A percentile compares a stretch with the other conserved stretches of the same genome.
Conservation (phyloP, 306 rosid species). For the Corylus heterophylla region DNA sequence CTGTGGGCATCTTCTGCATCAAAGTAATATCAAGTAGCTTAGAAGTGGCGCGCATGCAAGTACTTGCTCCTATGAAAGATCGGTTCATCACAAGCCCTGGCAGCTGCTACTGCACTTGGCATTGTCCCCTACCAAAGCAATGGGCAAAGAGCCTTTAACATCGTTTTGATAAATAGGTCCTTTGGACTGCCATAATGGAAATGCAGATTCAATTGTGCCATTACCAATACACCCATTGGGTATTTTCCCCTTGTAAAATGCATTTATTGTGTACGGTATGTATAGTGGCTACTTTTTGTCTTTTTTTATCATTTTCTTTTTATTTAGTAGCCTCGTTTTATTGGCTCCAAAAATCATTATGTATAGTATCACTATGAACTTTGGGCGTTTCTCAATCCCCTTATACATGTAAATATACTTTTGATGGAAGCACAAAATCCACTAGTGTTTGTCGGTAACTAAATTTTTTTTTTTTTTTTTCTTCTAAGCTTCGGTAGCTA, state of each 20-base stretch:
- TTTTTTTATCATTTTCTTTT: background rate
- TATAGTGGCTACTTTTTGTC: background rate
- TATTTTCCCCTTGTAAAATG: background rate
- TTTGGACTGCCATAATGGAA: background rate
- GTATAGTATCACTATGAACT: background rate
- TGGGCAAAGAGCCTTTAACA: background rate
- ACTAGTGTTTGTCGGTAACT: no score
- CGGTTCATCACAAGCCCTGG: background rate
- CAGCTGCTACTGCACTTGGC: background rate
- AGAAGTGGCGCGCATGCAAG: background rate
- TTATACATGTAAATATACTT: background rate
- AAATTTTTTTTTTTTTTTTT: no score
- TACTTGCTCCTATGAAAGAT: conserved; percentile 1
- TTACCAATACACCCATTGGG: background rate
- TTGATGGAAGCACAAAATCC: background rate
- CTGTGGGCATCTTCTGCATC: conserved; percentile 70
- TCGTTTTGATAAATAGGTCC: background rate
- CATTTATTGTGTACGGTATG: background rate
- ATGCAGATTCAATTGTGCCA: background rate
- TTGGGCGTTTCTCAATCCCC: background rate
- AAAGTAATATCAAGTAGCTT: conserved; percentile 46
- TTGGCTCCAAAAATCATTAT: background rate
- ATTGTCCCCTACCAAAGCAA: background rate
- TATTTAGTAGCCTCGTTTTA: background rate
- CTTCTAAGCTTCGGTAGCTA: no score